A percentile compares a stretch with the other conserved stretches of the same genome.
Conservation (phyloP, 345 rosid species). For the Salix arbutifolia region DNA sequence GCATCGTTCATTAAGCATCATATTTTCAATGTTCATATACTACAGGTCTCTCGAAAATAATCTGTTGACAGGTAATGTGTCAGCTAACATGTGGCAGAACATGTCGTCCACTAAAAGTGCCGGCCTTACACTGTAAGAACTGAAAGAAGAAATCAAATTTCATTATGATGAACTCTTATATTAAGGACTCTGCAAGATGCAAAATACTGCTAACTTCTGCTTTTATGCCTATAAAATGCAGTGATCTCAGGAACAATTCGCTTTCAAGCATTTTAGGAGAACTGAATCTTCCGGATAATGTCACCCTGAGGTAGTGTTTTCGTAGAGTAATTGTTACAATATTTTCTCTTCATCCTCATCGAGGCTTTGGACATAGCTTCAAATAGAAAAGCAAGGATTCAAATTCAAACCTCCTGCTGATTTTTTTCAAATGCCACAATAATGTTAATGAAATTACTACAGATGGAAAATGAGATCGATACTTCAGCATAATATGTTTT, state of each 20-base stretch:
- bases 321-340: too few species aligned
- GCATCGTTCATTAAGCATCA: neutral
- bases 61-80: constrained; percentile 55
- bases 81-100: constrained; percentile 57
- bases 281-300: constrained; percentile 59
- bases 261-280: constrained; percentile 58
- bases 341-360: too few species aligned
- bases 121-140: constrained; percentile 58
- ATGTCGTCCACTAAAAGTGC: constrained; percentile 37
- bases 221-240: constrained; percentile 27
- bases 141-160: constrained; percentile 10
- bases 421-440: too few species aligned
- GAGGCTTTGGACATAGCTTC: too few species aligned
- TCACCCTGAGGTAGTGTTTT: constrained; percentile 62
- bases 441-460: too few species aligned
- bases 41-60: constrained; percentile 75
- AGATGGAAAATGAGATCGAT: too few species aligned
- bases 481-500: neutral
- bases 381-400: too few species aligned
- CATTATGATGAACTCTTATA: neutral
- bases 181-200: too few species aligned
- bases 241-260: constrained; percentile 75
- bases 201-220: too few species aligned
- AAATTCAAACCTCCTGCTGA: too few species aligned
- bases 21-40: constrained; percentile 7